Base-by-base conservation (phyloP, 805 yeast genomes). In the Teunomyces lycoperdinae region DNA sequence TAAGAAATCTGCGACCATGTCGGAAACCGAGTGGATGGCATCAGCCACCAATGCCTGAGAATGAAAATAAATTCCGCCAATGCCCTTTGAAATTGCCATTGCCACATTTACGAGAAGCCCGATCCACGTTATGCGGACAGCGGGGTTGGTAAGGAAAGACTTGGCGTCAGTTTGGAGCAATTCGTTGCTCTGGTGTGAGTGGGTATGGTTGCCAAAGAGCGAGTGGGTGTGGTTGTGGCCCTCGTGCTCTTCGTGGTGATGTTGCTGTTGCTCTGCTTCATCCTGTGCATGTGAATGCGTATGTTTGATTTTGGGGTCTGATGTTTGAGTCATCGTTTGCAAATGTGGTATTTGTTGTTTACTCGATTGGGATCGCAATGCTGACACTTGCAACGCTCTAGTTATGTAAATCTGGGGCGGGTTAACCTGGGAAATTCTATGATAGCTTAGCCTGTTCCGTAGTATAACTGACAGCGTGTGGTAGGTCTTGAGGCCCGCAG, bases 21-120 rank as follows among this genome's bases (percentile, higher is more conserved):
- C 99, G 42, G 95, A 84, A 16, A 89, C 76, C 0, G 98, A 92
- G 68, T 94, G 99, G 27, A 90, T 84, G 0, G 97, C 91, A 67
- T 94, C 99, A 0, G 99, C 99, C 43, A 91, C 64, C 48, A 94
- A 77, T 2, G 97, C 91, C 64, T 91, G 97, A 0, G 99, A 94
- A 65, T 94, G 96, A 78, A 94, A 94, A 33, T 83, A 83, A 13
- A 89, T 74, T 6, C 99, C 99, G 28, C 98, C 98, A 17, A 83
- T 66, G 26, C 90, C 91, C 64, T 94, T 94, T 29, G 91, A 84
- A 1, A 80, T 71, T 0, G 96, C 97, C 85, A 94, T 84, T 10
- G 87, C 83, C 9, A 89, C 81, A 62, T 94, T 94, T 38, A 88
- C 89, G 27, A 83, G 68, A 36, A 92, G 75, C 0, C 99, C 99